Evolutionary conservation across 208 protist genomes (phyloP).

Genomic region (Acanthamoeba polyphaga): DNA sequence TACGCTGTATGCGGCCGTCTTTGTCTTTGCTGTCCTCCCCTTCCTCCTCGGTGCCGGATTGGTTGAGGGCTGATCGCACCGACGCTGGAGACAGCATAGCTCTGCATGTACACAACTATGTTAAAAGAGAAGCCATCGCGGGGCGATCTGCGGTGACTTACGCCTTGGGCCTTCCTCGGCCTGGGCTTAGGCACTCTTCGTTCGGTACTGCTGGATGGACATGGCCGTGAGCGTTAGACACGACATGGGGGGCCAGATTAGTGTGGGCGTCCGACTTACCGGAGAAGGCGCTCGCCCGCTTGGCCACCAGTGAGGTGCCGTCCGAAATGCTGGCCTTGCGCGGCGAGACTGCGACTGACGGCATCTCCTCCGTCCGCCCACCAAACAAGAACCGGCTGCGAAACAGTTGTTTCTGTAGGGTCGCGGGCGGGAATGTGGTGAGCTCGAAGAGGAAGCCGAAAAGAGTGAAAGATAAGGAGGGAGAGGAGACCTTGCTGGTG

Average conservation of each 20-base stretch:
- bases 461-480: not conserved
- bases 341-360: not conserved
- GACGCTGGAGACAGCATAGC: too few species aligned
- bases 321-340: not conserved
- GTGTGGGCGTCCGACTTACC: not conserved
- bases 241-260: not conserved
- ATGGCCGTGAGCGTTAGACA: not conserved
- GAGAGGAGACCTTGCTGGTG: not conserved
- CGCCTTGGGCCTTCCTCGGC: not conserved
- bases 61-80: too few species aligned
- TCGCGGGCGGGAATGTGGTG: not conserved
- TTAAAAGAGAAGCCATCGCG: not conserved
- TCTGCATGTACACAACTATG: too few species aligned
- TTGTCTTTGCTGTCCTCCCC: not conserved
- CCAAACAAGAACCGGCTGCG: not conserved
- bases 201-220: not conserved
- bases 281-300: slow-evolving; percentile 1
- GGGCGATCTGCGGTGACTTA: too few species aligned
- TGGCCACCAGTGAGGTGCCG: not conserved
- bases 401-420: not conserved
- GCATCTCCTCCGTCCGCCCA: not conserved
- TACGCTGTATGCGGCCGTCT: not conserved
- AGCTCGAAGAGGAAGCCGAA: not conserved
- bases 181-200: not conserved
- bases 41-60: not conserved